phyloP scores from a whole-genome alignment of 2,329 filamentous ascomycete genomes.

The Exophiala calicioides region DNA sequence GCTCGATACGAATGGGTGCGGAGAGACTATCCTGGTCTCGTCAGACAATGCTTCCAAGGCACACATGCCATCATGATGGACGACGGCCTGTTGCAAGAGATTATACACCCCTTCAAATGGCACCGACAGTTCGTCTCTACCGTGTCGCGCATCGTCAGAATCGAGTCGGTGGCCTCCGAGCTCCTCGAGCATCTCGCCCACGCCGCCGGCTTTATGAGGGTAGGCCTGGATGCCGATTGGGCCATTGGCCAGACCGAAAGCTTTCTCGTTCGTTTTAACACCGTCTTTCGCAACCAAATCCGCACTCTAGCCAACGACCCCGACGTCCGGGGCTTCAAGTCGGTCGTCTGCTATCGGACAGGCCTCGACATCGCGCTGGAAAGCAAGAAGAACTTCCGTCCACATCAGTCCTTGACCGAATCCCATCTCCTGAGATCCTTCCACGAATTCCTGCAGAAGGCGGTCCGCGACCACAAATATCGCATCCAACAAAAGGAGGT shows the following conservation, averaged over 20 bases:
- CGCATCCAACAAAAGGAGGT: conserved; percentile 62
- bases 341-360: conserved; percentile 77
- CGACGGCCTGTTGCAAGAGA: conserved; percentile 64
- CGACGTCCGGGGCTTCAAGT: conserved; percentile 78
- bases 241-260: conserved; percentile 33
- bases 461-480: conserved; percentile 34
- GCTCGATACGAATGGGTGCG: conserved; percentile 51
- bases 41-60: conserved; percentile 66
- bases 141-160: conserved; percentile 71
- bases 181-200: conserved; percentile 57
- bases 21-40: conserved; percentile 58
- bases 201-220: conserved; percentile 42
- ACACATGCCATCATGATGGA: conserved; percentile 77
- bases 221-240: conserved; percentile 42
- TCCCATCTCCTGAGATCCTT: conserved; percentile 28
- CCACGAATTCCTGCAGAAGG: conserved; percentile 29
- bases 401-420: conserved; percentile 31
- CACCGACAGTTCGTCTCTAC: conserved; percentile 66
- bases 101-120: conserved; percentile 62
- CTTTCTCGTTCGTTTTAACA: conserved; percentile 45
- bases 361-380: conserved; percentile 61
- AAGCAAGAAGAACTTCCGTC: conserved; percentile 33
- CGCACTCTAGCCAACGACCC: conserved; percentile 61
- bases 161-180: conserved; percentile 70
- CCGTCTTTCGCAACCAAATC: conserved; percentile 57